These are phyloP conservation scores for Monilinia polystroma DNA, from an alignment of 2,329 filamentous ascomycete species.

Conservation along the genomic window DNA sequence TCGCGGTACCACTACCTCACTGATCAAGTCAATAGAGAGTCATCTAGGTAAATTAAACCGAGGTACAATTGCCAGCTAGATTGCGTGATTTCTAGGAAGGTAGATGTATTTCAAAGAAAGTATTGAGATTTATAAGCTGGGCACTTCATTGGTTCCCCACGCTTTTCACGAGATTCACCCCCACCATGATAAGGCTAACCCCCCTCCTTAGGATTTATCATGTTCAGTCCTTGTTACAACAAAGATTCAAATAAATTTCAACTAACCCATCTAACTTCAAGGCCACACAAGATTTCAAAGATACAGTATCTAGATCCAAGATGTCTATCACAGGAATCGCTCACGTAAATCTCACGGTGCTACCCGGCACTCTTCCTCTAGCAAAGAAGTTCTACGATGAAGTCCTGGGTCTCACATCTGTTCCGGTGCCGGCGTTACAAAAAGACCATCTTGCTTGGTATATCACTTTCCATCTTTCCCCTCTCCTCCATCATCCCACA, in stretches of 20 bases:
- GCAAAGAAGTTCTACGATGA: constrained; percentile 55
- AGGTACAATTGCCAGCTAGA: background rate
- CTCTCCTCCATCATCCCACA: background rate
- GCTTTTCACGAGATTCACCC: background rate
- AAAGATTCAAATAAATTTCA: background rate
- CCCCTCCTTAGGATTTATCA: background rate
- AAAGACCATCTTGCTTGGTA: constrained; percentile 55
- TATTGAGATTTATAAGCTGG: constrained; percentile 2
- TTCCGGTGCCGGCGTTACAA: constrained; percentile 54
- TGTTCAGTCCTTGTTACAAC: background rate
- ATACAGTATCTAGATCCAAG: background rate
- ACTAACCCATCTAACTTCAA: background rate
- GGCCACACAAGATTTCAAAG: background rate
- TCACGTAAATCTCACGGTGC: constrained; percentile 60
- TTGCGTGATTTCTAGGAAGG: background rate
- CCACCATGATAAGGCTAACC: background rate
- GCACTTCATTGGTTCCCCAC: background rate
- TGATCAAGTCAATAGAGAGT: background rate
- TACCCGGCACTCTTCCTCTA: constrained; percentile 50
- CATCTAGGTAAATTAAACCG: no score
- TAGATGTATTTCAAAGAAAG: constrained; percentile 1
- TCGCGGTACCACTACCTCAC: background rate
- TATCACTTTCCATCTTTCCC: constrained; percentile 2
- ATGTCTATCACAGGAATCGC: constrained; percentile 51
- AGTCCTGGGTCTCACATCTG: constrained; percentile 54